A percentile compares a stretch with the other conserved stretches of the same genome.
Evolutionary conservation across 768 basidiomycete species (phyloP).

Genomic region (Pleurotus sapidus): DNA sequence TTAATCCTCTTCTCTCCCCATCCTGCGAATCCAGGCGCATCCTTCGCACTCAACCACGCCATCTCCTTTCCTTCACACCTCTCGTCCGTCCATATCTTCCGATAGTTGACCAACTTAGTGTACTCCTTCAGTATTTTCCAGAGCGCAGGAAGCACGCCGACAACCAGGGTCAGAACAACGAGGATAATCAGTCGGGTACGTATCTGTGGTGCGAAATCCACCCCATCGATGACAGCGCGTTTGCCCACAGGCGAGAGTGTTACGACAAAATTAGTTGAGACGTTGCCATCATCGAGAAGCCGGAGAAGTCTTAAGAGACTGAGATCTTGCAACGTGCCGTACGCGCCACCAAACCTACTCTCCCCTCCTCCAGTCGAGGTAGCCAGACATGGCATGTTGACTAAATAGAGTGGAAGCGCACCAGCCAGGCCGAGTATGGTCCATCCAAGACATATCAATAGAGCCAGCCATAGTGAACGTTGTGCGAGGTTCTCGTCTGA

Average conservation of each 20-base stretch:
- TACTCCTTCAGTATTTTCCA: conserved; percentile 66
- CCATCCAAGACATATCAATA: conserved; percentile 66
- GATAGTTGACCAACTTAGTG: conserved; percentile 48
- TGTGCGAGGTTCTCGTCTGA: conserved; percentile 76
- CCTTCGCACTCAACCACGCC: conserved; percentile 65
- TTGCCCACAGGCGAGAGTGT: conserved; percentile 12
- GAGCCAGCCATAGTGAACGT: conserved; percentile 63
- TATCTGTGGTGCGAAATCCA: conserved; percentile 37
- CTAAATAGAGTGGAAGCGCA: conserved; percentile 70
- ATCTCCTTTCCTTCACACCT: conserved; percentile 71
- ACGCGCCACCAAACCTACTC: conserved; percentile 48
- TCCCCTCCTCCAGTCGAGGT: conserved; percentile 38
- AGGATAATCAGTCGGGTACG: conserved; percentile 68
- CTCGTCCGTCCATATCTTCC: conserved; percentile 57
- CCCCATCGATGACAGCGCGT: conserved; percentile 33
- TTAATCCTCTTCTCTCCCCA: conserved; percentile 77
- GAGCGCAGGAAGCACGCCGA: conserved; percentile 66
- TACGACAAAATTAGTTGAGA: conserved; percentile 24
- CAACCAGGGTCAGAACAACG: conserved; percentile 54
- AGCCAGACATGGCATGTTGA: conserved; percentile 66
- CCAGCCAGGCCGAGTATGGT: conserved; percentile 67
- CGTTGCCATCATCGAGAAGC: conserved; percentile 43
- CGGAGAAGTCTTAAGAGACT: conserved; percentile 73
- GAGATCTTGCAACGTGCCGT: conserved; percentile 71
- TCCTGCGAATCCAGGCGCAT: conserved; percentile 64